Evolutionary conservation across 208 protist genomes (phyloP).

Genomic region (Wallacemonas sp.): DNA sequence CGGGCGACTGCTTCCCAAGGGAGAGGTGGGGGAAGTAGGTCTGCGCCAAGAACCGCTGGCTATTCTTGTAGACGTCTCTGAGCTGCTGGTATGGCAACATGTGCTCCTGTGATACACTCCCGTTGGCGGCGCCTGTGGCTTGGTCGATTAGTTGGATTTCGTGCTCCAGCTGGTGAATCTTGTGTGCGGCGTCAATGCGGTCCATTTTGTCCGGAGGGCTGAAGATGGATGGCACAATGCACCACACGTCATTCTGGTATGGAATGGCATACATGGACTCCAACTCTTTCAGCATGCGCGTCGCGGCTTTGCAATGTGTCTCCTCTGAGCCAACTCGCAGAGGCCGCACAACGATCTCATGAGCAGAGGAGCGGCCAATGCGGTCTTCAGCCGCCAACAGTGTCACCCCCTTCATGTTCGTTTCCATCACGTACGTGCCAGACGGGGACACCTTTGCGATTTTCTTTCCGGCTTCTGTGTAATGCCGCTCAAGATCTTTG

Average conservation of each 20-base stretch:
- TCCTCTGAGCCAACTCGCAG: conserved; percentile 27
- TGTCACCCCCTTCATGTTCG: conserved; percentile 74
- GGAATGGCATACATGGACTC: conserved; percentile 45
- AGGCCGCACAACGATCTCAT: conserved; percentile 47
- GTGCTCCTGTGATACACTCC: neutral
- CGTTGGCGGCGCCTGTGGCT: neutral
- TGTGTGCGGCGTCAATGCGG: conserved; percentile 70
- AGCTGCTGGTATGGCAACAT: conserved; percentile 17
- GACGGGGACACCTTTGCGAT: conserved; percentile 51
- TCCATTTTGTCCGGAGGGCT: conserved; percentile 89
- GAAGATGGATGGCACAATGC: conserved; percentile 57
- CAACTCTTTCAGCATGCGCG: conserved; percentile 31
- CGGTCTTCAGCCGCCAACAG: conserved; percentile 67
- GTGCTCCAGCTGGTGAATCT: conserved; percentile 50
- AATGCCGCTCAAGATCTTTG: neutral
- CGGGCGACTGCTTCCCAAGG: neutral
- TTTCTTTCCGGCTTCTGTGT: conserved; percentile 33
- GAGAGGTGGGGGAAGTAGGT: conserved; percentile 75
- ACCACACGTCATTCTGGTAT: conserved; percentile 46
- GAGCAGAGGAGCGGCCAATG: conserved; percentile 52
- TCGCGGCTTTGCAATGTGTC: neutral
- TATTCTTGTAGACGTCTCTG: conserved; percentile 36
- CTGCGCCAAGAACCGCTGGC: conserved; percentile 38
- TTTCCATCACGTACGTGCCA: conserved; percentile 82
- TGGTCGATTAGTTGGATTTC: conserved; percentile 40